Base-by-base conservation (phyloP, 441 rosid genomes). In the Populus hybrid region DNA sequence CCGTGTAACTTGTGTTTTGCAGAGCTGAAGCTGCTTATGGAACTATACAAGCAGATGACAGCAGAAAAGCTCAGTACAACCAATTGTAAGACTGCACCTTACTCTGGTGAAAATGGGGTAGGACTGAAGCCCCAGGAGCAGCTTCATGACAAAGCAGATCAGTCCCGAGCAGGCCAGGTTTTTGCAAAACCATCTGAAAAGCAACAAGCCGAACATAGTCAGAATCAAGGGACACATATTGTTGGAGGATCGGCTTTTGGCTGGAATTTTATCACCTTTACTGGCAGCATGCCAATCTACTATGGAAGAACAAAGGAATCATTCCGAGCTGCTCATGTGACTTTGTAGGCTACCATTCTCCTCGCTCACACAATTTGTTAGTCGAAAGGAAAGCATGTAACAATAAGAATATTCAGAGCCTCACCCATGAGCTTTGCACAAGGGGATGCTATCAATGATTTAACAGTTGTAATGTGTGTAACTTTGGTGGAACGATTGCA, bases 211-310 rank as follows among this genome's bases (percentile, higher is more conserved):
- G 78, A 73, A 10, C 78, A 75, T 65, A 74, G 69, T 30, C 81
- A 80, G 77, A 74, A 78, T 64, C 84, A 67, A 6, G 80, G 80
- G 57, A 70, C 85, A 3, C 78, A 73, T 21, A 82, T 92, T 61
- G 86, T 90, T 18, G 99, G 98, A 40, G 93, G 97, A 8, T 92
- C 97, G 0, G 92, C 93, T 16, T 91, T 92, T 80, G 99, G 97
- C 69, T 95, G 99, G 98, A 92, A 95, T 77, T 94, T 92, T 75
- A 57, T 92, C 8, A 95, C 97, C 53, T 86, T 69, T 79, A 67
- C 87, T 3, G 87, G 95, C 73, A 73, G 74, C 10, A 77, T 84
- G 77, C 86, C 92, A 23, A 80, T 85, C 42, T 92, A 89, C 80
- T 89, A 75, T 75, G 98, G 98, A 38, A 85, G 80, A 79, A 86